A percentile compares a stretch with the other conserved stretches of the same genome.
phyloP scores from a whole-genome alignment of 2,329 filamentous ascomycete genomes.

The Penicillium thymicola region DNA sequence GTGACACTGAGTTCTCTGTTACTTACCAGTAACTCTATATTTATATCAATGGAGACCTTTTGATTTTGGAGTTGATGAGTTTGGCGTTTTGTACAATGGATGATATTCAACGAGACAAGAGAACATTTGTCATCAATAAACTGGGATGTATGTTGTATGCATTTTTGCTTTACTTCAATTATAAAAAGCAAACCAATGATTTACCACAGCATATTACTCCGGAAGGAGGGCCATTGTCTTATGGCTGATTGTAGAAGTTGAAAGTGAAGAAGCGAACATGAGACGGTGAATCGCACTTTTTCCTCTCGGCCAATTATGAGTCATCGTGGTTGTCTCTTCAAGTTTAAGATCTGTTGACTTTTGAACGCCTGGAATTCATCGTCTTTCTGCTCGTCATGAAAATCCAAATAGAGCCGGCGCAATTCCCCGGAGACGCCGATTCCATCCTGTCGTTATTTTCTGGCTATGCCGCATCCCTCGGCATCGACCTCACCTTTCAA shows the following conservation, averaged over 20 bases:
- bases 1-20: conserved; percentile 29
- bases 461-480: conserved; percentile 45
- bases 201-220: not conserved
- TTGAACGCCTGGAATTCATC: not conserved
- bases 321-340: not conserved
- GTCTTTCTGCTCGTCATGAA: conserved; percentile 4
- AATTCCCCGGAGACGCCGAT: conserved; percentile 42
- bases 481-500: conserved; percentile 57
- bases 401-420: conserved; percentile 36
- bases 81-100: not conserved
- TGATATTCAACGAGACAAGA: not conserved
- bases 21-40: conserved; percentile 12
- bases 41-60: not conserved
- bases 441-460: conserved; percentile 44
- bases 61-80: not conserved
- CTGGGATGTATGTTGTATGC: not conserved
- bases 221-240: not conserved
- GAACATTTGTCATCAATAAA: not conserved
- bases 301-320: not conserved
- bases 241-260: not conserved
- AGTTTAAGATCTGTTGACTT: not conserved
- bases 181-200: not conserved
- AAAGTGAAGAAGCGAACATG: not conserved
- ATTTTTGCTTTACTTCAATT: not conserved
- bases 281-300: not conserved